These are phyloP conservation scores for Hymenotorrendiella dingleyae DNA, from an alignment of 2,329 filamentous ascomycete genomes.

Conservation along the genomic window DNA sequence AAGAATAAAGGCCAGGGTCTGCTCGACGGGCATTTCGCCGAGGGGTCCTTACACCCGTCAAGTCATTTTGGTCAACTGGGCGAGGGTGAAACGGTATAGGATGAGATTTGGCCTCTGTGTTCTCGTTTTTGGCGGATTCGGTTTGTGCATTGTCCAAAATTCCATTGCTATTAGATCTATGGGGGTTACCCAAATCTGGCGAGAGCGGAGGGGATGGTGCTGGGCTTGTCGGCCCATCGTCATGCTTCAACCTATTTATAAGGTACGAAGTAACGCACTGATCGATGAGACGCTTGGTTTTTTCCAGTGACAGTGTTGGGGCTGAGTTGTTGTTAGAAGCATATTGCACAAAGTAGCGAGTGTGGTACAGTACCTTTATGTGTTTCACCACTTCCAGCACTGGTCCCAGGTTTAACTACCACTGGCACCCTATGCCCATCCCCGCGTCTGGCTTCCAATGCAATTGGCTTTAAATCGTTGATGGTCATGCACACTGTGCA, in stretches of 20 bases:
- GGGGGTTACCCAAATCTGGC: conserved; percentile 6
- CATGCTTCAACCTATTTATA: conserved; percentile 34
- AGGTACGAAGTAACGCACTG: conserved; percentile 45
- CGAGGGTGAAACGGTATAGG: conserved; percentile 13
- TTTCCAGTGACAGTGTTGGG: conserved; percentile 50
- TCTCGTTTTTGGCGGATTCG: background rate
- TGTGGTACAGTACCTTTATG: conserved; percentile 15
- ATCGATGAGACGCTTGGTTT: conserved; percentile 53
- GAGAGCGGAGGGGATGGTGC: conserved; percentile 18
- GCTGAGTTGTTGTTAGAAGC: conserved; percentile 25
- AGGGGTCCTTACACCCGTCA: conserved; percentile 6
- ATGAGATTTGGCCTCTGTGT: conserved; percentile 1
- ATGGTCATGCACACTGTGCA: conserved; percentile 81
- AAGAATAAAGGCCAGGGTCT: conserved; percentile 19
- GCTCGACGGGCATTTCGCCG: conserved; percentile 3
- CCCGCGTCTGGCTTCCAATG: conserved; percentile 22
- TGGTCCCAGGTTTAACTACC: conserved; percentile 13
- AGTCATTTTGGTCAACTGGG: conserved; percentile 4
- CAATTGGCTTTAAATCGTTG: conserved; percentile 62
- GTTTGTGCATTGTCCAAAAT: background rate
- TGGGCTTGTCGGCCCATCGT: conserved; percentile 25
- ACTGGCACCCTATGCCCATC: conserved; percentile 22
- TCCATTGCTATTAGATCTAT: background rate
- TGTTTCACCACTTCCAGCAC: conserved; percentile 14
- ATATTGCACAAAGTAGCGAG: background rate